Conservation (phyloP, 2,329 filamentous ascomycete species). For the Cryphonectria carpinicola region DNA sequence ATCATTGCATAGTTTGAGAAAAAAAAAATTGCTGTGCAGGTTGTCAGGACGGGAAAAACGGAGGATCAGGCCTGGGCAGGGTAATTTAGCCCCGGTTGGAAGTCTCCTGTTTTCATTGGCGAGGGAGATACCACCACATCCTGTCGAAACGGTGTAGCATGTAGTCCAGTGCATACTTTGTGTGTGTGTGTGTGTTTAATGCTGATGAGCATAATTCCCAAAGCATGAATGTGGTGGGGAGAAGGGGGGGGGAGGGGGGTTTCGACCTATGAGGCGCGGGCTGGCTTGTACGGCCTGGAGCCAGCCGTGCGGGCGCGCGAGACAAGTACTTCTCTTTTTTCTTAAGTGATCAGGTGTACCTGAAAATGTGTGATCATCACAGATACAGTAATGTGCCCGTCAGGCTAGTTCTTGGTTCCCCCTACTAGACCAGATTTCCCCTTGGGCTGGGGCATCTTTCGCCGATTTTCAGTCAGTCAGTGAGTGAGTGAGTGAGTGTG, state of each 20-base stretch:
- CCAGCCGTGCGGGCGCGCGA: background rate
- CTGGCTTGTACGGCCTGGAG: constrained; percentile 4
- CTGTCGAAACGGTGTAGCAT: background rate
- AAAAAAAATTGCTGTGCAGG: background rate
- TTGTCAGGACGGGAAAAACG: background rate
- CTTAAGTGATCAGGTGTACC: background rate
- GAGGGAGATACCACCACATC: background rate
- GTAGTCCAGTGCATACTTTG: background rate
- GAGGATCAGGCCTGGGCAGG: constrained; percentile 1
- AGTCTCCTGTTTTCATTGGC: background rate
- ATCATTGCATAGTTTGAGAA: background rate
- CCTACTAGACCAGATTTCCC: background rate
- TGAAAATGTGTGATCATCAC: background rate
- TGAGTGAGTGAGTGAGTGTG: background rate
- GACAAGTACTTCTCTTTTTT: background rate
- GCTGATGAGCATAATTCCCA: background rate
- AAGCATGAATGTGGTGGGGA: background rate
- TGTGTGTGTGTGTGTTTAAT: background rate
- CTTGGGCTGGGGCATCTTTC: background rate
- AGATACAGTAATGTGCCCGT: constrained; percentile 7
- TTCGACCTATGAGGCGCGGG: constrained; percentile 8
- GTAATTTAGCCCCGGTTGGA: background rate
- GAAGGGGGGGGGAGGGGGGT: background rate
- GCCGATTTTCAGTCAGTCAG: background rate
- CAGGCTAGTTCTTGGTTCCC: background rate